Evolutionary conservation across 2,329 filamentous ascomycete genomes (phyloP).

Genomic region (Microcyclosporella mali): DNA sequence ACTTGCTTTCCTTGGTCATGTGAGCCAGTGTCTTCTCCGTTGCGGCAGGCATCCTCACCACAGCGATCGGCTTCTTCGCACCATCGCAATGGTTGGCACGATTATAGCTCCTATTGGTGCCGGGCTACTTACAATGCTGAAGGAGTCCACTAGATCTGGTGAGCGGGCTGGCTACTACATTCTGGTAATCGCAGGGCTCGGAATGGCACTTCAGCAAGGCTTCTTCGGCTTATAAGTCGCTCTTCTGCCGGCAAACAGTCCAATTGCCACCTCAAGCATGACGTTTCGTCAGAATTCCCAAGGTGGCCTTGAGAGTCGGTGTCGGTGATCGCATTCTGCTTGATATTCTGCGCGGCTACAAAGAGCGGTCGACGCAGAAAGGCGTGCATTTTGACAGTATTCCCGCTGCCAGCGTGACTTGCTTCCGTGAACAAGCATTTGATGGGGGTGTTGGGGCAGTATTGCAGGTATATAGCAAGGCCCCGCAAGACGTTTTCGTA

Average conservation of each 20-base stretch:
- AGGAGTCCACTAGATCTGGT: not conserved
- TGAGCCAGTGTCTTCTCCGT: slow-evolving; percentile 1
- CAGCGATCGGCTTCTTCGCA: not conserved
- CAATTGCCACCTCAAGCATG: not conserved
- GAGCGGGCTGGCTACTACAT: not conserved
- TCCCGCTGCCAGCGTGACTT: not conserved
- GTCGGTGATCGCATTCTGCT: not conserved
- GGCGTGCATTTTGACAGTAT: not conserved
- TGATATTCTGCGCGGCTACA: not conserved
- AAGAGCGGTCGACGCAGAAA: not conserved
- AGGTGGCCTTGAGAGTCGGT: not conserved
- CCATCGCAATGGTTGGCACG: not conserved
- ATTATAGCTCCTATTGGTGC: not conserved
- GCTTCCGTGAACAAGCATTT: not conserved
- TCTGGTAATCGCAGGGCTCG: not conserved
- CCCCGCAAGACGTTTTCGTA: not conserved
- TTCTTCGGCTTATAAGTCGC: not conserved
- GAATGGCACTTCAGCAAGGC: not conserved
- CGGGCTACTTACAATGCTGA: not conserved
- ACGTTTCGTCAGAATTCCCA: slow-evolving; percentile 1
- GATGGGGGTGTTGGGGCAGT: not conserved
- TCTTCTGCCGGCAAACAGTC: not conserved
- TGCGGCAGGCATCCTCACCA: not conserved
- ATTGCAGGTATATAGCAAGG: not conserved
- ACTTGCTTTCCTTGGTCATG: not conserved